A percentile compares a stretch with the other conserved stretches of the same genome.
Evolutionary conservation across 2,329 filamentous ascomycete genomes (phyloP).

Genomic region (Colletotrichum spaethianum): DNA sequence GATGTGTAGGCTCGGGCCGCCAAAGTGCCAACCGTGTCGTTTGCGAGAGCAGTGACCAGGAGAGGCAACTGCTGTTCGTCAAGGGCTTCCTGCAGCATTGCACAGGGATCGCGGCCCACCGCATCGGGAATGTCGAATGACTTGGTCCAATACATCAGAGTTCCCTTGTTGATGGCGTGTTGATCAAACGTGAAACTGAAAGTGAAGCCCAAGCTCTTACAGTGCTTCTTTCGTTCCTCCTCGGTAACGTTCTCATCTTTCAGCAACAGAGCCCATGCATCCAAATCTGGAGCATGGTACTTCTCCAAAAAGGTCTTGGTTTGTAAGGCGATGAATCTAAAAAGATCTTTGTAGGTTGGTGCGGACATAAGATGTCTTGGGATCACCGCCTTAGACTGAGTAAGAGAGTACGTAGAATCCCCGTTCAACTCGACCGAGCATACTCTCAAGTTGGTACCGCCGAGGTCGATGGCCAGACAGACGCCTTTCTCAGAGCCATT

Average conservation of each 20-base stretch:
- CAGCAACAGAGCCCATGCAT: slow-evolving; percentile 16
- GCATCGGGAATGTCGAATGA: slow-evolving; percentile 85
- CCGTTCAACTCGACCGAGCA: slow-evolving; percentile 57
- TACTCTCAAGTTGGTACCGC: slow-evolving; percentile 53
- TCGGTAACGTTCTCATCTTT: background rate
- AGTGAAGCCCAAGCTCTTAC: slow-evolving; percentile 48
- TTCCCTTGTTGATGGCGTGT: slow-evolving; percentile 79
- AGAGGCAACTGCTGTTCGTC: slow-evolving; percentile 79
- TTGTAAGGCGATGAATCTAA: slow-evolving; percentile 81
- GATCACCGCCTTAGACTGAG: slow-evolving; percentile 63
- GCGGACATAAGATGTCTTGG: slow-evolving; percentile 45
- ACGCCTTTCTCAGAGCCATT: slow-evolving; percentile 81
- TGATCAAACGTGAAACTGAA: slow-evolving; percentile 80
- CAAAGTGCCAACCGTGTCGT: slow-evolving; percentile 85
- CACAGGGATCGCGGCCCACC: slow-evolving; percentile 82
- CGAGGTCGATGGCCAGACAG: slow-evolving; percentile 52
- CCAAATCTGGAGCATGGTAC: slow-evolving; percentile 58
- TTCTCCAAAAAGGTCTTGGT: slow-evolving; percentile 78
- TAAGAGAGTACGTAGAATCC: slow-evolving; percentile 79
- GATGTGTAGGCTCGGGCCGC: slow-evolving; percentile 85
- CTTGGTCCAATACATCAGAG: slow-evolving; percentile 84
- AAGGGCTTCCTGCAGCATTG: slow-evolving; percentile 79
- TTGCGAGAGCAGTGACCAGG: slow-evolving; percentile 80
- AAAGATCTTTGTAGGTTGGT: slow-evolving; percentile 69
- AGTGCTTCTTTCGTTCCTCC: slow-evolving; percentile 12